Conservation (phyloP, 2,329 filamentous ascomycete genomes). For the Dichotomopilus funicola region DNA sequence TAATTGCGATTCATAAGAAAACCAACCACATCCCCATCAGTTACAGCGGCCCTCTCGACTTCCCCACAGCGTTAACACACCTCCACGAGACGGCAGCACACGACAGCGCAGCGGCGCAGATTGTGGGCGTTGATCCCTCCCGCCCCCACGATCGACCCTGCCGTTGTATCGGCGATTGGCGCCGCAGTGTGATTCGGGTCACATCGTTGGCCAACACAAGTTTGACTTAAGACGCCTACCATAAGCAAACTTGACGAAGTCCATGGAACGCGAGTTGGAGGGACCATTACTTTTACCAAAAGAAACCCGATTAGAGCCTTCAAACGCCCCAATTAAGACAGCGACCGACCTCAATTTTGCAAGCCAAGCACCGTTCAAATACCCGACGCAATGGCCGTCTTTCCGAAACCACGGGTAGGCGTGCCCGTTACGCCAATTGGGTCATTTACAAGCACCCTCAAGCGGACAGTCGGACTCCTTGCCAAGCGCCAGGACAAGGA, state of each 20-base stretch:
- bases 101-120: background rate
- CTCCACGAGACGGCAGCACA: background rate
- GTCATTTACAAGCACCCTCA: constrained; percentile 7
- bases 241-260: too few species aligned
- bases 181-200: background rate
- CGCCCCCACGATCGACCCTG: background rate
- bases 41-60: too few species aligned
- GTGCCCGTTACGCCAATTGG: background rate
- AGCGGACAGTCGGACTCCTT: constrained; percentile 12
- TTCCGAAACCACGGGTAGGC: background rate
- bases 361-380: too few species aligned
- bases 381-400: too few species aligned
- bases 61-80: too few species aligned
- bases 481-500: constrained; percentile 15
- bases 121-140: background rate
- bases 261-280: too few species aligned
- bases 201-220: background rate
- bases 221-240: background rate
- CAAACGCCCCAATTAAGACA: too few species aligned
- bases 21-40: too few species aligned
- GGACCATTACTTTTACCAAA: too few species aligned
- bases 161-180: background rate
- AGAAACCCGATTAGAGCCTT: too few species aligned
- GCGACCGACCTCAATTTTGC: too few species aligned
- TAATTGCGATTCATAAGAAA: too few species aligned